Evolutionary conservation across 495 filamentous ascomycete genomes (phyloP).

Genomic region (Ascodesmis nigricans): DNA sequence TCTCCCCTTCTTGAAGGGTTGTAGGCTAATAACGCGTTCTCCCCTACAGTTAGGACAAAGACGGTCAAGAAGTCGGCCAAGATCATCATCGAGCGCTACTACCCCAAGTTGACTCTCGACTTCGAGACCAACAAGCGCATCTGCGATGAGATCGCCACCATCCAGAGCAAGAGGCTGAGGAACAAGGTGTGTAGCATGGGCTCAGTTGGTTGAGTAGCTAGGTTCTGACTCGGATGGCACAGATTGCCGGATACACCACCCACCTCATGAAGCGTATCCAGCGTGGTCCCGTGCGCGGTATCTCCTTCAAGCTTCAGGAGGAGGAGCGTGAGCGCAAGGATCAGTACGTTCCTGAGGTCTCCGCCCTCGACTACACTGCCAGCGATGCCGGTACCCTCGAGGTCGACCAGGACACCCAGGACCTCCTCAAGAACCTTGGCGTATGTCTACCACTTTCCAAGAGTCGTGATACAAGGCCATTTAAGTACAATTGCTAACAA

Average conservation of each 20-base stretch:
- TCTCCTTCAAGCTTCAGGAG: constrained; percentile 99
- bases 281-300: constrained; percentile 95
- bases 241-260: constrained; percentile 98
- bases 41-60: constrained; percentile 27
- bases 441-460: constrained; percentile 35
- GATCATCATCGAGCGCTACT: constrained; percentile 99
- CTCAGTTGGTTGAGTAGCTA: neutral
- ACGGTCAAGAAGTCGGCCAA: constrained; percentile 99
- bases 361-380: constrained; percentile 90
- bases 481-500: neutral
- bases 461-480: neutral
- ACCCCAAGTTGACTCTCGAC: constrained; percentile 94
- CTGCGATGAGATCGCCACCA: constrained; percentile 99
- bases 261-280: constrained; percentile 98
- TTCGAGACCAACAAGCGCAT: constrained; percentile 99
- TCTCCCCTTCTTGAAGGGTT: constrained; percentile 21
- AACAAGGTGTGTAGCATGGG: constrained; percentile 53
- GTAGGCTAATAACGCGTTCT: constrained; percentile 22
- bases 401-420: constrained; percentile 91
- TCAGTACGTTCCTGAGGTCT: constrained; percentile 98
- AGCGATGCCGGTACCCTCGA: constrained; percentile 81
- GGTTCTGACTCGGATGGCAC: constrained; percentile 2
- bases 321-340: constrained; percentile 99
- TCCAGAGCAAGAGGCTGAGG: constrained; percentile 87
- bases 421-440: constrained; percentile 90